Conservation (phyloP, 2,329 filamentous ascomycete genomes). For the Arthrobotrys entomopaga region DNA sequence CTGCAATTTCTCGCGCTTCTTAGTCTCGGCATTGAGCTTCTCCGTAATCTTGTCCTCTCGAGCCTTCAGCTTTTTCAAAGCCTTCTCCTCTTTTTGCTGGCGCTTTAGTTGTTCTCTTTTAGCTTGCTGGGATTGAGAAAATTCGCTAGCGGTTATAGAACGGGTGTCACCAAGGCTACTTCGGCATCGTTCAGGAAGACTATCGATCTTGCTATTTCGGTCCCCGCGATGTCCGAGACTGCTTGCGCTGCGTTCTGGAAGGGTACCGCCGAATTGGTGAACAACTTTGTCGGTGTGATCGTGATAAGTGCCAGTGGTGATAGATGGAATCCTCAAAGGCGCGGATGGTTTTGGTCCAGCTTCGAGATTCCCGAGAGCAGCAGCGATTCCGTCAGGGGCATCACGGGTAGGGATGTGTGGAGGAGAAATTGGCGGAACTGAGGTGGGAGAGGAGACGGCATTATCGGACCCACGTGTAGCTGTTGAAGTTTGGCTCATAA, state of each 20-base stretch:
- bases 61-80: conserved; percentile 3
- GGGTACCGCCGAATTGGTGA: conserved; percentile 33
- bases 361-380: not conserved
- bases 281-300: conserved; percentile 33
- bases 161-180: conserved; percentile 41
- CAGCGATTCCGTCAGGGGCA: not conserved
- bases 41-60: conserved; percentile 4
- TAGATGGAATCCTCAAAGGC: conserved; percentile 4
- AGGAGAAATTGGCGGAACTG: conserved; percentile 16
- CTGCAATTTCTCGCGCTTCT: not conserved
- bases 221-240: conserved; percentile 44
- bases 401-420: conserved; percentile 13
- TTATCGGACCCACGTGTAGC: conserved; percentile 24
- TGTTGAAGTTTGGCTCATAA: conserved; percentile 25
- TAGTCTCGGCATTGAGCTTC: conserved; percentile 5
- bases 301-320: conserved; percentile 46
- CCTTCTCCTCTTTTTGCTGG: conserved; percentile 9
- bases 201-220: conserved; percentile 9
- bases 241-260: conserved; percentile 46
- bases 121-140: not conserved
- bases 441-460: not conserved
- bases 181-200: conserved; percentile 28
- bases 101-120: not conserved
- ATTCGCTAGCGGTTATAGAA: not conserved
- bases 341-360: not conserved